These are phyloP conservation scores for Neocucurbitaria cava DNA, from an alignment of 2,329 filamentous ascomycete species.

Conservation along the genomic window DNA sequence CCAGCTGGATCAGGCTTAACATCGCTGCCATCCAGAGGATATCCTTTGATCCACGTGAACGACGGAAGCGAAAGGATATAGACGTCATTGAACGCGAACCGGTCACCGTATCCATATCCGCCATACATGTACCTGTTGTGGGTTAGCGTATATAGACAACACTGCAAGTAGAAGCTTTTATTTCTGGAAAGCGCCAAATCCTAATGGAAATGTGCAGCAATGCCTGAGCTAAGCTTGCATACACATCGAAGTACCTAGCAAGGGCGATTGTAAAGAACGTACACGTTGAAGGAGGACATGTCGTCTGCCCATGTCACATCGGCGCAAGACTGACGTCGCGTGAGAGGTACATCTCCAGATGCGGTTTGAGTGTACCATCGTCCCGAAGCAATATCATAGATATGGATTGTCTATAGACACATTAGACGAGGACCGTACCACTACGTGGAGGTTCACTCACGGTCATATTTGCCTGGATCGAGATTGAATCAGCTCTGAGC, in stretches of 20 bases:
- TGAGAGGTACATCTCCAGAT: conserved; percentile 59
- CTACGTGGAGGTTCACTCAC: conserved; percentile 19
- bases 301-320: conserved; percentile 67
- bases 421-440: neutral
- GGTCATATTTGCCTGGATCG: conserved; percentile 44
- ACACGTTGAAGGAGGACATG: conserved; percentile 70
- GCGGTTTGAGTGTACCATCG: conserved; percentile 68
- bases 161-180: too few relatives aligned
- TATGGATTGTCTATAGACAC: conserved; percentile 58
- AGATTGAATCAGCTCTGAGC: conserved; percentile 1
- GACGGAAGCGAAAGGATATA: conserved; percentile 69
- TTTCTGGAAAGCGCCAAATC: too few relatives aligned
- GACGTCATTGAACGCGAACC: conserved; percentile 65
- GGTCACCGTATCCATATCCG: conserved; percentile 59
- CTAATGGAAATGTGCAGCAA: too few relatives aligned
- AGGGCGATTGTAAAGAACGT: too few relatives aligned
- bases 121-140: conserved; percentile 65
- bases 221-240: too few relatives aligned
- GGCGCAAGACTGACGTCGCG: conserved; percentile 66
- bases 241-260: neutral
- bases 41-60: conserved; percentile 69
- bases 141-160: conserved; percentile 1
- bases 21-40: conserved; percentile 50
- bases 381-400: conserved; percentile 67
- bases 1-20: conserved; percentile 50